Conservation (phyloP, 495 filamentous ascomycete species). For the Podospora sp. region DNA sequence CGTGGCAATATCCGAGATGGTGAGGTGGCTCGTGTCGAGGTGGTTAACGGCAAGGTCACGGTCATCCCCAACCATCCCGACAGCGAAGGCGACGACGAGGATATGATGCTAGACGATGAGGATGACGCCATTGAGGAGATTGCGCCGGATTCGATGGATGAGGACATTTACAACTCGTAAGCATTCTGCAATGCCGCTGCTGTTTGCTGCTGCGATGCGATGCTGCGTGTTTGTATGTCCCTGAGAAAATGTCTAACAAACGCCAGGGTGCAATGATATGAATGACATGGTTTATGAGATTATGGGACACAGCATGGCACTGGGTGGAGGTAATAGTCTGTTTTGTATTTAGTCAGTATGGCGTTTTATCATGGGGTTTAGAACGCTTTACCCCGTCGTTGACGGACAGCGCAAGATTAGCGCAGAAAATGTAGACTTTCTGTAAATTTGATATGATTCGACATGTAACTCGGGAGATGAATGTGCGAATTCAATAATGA, state of each 20-base stretch:
- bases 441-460: background rate
- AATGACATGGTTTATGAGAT: slow-evolving; percentile 12
- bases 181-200: slow-evolving; percentile 5
- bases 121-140: slow-evolving; percentile 71
- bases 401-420: background rate
- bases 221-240: slow-evolving; percentile 6
- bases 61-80: slow-evolving; percentile 81
- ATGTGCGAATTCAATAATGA: too few relatives aligned
- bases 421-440: too few relatives aligned
- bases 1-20: slow-evolving; percentile 82
- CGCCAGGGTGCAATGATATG: slow-evolving; percentile 8
- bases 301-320: background rate
- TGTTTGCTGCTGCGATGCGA: background rate
- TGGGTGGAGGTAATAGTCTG: background rate
- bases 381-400: background rate
- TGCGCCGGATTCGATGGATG: slow-evolving; percentile 72
- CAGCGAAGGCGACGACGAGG: slow-evolving; percentile 64
- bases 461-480: background rate
- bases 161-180: slow-evolving; percentile 65
- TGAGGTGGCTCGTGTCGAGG: slow-evolving; percentile 74
- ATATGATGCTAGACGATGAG: slow-evolving; percentile 63
- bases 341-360: background rate
- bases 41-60: slow-evolving; percentile 70
- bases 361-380: background rate
- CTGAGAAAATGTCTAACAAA: slow-evolving; percentile 9